These are phyloP conservation scores for Hypholoma sublateritium DNA, from an alignment of 768 basidiomycete genomes.

Conservation along the genomic window DNA sequence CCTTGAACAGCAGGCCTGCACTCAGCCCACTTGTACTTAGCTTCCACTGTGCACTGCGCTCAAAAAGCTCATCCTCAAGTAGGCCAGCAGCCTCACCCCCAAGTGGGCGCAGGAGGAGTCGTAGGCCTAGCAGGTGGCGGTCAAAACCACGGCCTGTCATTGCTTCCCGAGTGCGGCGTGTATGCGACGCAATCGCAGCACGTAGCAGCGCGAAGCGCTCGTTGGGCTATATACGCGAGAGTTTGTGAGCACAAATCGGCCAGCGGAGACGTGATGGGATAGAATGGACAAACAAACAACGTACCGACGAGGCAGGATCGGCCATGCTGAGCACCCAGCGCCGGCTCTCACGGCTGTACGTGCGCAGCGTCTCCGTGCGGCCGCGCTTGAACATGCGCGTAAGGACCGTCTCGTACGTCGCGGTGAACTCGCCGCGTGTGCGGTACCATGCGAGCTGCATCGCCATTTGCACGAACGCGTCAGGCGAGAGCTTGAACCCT, in stretches of 20 bases:
- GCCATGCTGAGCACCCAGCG: slow-evolving; percentile 77
- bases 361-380: slow-evolving; percentile 87
- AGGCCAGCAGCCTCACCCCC: slow-evolving; percentile 58
- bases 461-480: slow-evolving; percentile 89
- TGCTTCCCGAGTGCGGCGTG: slow-evolving; percentile 70
- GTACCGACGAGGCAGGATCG: slow-evolving; percentile 49
- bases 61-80: slow-evolving; percentile 79
- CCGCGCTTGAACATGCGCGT: slow-evolving; percentile 86
- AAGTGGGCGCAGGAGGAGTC: slow-evolving; percentile 54
- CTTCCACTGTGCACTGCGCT: slow-evolving; percentile 78
- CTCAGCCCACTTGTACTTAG: slow-evolving; percentile 89
- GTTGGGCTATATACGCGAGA: slow-evolving; percentile 25
- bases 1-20: slow-evolving; percentile 82
- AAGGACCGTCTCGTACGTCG: slow-evolving; percentile 91
- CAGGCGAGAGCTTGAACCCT: slow-evolving; percentile 53
- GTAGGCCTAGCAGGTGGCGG: slow-evolving; percentile 86
- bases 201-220: slow-evolving; percentile 51
- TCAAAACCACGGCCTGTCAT: slow-evolving; percentile 85
- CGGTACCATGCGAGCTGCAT: slow-evolving; percentile 91
- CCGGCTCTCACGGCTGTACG: slow-evolving; percentile 70
- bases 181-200: slow-evolving; percentile 71
- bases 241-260: slow-evolving; percentile 7
- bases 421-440: slow-evolving; percentile 73
- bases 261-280: not conserved
- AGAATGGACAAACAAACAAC: slow-evolving; percentile 17